These are phyloP conservation scores for Myxozyma geophila DNA, from an alignment of 805 yeast species.

Conservation along the genomic window DNA sequence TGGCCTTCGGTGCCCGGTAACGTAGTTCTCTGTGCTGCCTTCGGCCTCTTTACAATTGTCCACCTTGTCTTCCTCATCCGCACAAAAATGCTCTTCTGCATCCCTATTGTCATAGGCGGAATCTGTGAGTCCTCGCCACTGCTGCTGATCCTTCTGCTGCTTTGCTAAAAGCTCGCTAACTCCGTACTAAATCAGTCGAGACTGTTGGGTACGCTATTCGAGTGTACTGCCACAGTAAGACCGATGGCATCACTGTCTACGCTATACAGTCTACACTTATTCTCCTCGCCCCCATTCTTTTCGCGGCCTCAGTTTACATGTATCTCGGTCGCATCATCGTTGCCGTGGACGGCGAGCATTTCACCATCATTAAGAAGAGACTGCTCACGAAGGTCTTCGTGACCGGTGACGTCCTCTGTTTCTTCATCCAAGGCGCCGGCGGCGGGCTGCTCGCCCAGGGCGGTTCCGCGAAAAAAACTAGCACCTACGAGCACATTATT, in stretches of 20 bases:
- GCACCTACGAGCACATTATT: slow-evolving; percentile 39
- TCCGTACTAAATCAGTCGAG: slow-evolving; percentile 4
- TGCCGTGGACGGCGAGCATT: slow-evolving; percentile 23
- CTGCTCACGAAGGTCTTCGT: slow-evolving; percentile 39
- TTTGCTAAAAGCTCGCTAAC: background rate
- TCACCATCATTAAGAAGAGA: slow-evolving; percentile 25
- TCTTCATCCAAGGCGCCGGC: slow-evolving; percentile 39
- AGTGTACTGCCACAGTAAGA: background rate
- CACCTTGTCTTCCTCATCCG: background rate
- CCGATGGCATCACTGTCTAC: slow-evolving; percentile 11
- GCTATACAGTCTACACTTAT: slow-evolving; percentile 35
- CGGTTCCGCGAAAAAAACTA: background rate
- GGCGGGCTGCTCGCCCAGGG: slow-evolving; percentile 34
- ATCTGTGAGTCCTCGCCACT: slow-evolving; percentile 1
- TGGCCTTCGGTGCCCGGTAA: background rate
- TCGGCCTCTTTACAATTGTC: background rate
- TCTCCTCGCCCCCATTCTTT: slow-evolving; percentile 40
- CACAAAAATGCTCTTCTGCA: slow-evolving; percentile 1
- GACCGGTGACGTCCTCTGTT: slow-evolving; percentile 39
- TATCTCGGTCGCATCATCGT: slow-evolving; percentile 34
- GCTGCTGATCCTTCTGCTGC: background rate
- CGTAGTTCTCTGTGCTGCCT: background rate
- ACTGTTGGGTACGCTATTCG: slow-evolving; percentile 6
- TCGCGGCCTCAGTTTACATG: slow-evolving; percentile 41
- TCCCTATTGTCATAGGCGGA: slow-evolving; percentile 13